Base-by-base conservation (phyloP, 305 asterid species). In the Nicotiana rustica region DNA sequence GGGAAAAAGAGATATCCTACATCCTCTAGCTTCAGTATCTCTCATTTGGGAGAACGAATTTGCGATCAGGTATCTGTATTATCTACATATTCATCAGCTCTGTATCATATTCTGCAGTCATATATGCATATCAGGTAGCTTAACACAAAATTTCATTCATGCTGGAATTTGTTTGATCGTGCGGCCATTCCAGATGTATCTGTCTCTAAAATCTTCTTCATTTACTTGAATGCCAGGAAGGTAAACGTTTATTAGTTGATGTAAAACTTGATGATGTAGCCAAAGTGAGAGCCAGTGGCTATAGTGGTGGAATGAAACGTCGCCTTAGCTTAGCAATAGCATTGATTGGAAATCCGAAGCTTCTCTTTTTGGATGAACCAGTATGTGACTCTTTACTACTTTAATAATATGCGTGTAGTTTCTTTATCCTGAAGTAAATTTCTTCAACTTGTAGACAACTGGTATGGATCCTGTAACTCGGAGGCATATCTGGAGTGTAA, bases 391-490 rank as follows among this genome's bases (percentile, higher is more conserved):
- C 18, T 19, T 56, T 49, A 47, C 10, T 38, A 56, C 15, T 52
- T 14, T 15, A 56, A 15, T 56, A 56, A 5, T 15, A 56, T 15
- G 15, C 15, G 19, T 56, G 15, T 15, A 15, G 4, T 61, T 78
- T 9, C 35, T 31, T 4, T 35, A 29, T 79, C 15, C 76, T 79
- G 31, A 55, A 19, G 49, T 55, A 76, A 76, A 31, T 29, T 31
- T 17, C 17, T 76, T 31, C 29, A 8, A 79, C 18, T 31, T 78
- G 83, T 21, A 78, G 86, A 83, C 83, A 36, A 83, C 86, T 64
- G 85, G 85, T 33, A 83, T 83, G 85, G 85, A 83, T 83, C 85
- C 85, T 38, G 18, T 83, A 49, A 78, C 85, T 47, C 52, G 83
- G 62, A 83, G 85, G 9, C 85, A 83, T 83, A 77, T 83, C 33